phyloP scores from a whole-genome alignment of 306 rosid species.

The Acacia confusa region DNA sequence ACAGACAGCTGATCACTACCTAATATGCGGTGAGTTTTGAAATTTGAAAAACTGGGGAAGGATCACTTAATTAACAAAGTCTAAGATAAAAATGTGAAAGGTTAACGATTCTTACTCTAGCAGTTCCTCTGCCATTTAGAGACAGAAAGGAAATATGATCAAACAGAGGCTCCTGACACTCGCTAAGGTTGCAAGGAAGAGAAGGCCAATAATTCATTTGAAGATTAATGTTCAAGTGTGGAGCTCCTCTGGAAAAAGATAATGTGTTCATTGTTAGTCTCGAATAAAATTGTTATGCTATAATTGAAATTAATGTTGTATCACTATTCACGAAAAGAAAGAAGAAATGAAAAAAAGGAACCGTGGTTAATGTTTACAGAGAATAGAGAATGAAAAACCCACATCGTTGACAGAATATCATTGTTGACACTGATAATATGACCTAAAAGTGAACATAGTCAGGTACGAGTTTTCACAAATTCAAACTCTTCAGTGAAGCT shows the following conservation, averaged over 20 bases:
- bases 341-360: no score
- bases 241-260: constrained; percentile 65
- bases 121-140: constrained; percentile 66
- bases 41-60: background rate
- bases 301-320: constrained; percentile 12
- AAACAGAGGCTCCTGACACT: constrained; percentile 79
- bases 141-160: constrained; percentile 59
- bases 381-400: no score
- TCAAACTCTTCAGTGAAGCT: no score
- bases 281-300: constrained; percentile 15
- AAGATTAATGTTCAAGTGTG: constrained; percentile 78
- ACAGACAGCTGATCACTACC: background rate
- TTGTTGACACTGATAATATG: no score
- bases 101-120: constrained; percentile 47
- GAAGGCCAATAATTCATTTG: constrained; percentile 92
- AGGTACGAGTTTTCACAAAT: no score
- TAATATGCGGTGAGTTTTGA: background rate
- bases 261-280: constrained; percentile 28
- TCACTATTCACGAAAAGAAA: background rate
- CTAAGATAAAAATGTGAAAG: background rate
- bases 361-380: no score
- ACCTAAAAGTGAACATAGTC: no score
- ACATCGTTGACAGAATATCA: no score
- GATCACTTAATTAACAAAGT: background rate
- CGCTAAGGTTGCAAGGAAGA: constrained; percentile 82